A percentile compares a stretch with the other conserved stretches of the same genome.
These are phyloP conservation scores for Dimocarpus longan DNA, from an alignment of 345 rosid genomes.

Conservation along the genomic window DNA sequence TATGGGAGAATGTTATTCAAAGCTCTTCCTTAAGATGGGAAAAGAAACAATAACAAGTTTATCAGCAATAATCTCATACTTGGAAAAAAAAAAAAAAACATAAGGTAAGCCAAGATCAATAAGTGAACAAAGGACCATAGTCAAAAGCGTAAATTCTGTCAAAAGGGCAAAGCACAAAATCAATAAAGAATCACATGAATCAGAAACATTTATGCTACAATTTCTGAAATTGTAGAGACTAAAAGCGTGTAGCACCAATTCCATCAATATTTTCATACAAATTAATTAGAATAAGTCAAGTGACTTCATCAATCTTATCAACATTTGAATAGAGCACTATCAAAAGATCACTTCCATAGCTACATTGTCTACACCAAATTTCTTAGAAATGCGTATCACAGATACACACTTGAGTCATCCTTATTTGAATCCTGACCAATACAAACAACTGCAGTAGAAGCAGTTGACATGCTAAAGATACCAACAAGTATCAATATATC, in stretches of 20 bases:
- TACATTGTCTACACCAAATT: not conserved
- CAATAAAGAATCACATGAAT: not conserved
- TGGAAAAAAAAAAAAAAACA: not conserved
- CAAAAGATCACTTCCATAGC: not conserved
- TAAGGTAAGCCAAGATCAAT: not conserved
- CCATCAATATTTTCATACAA: not conserved
- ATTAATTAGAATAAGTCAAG: not conserved
- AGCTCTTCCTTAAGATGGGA: constrained; percentile 34
- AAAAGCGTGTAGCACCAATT: not conserved
- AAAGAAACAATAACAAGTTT: constrained; percentile 15
- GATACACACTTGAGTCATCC: too few relatives aligned
- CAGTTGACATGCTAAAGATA: not conserved
- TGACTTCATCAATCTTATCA: not conserved
- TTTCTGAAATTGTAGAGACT: not conserved
- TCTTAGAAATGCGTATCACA: not conserved
- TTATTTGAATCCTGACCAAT: not conserved
- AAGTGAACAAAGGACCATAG: constrained; percentile 6
- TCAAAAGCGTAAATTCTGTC: not conserved
- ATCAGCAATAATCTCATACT: constrained; percentile 38
- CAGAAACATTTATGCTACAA: not conserved
- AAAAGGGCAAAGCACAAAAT: not conserved
- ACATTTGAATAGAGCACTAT: not conserved
- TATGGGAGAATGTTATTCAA: constrained; percentile 50
- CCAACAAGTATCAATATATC: not conserved
- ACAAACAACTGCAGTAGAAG: not conserved